Evolutionary conservation across 2,329 filamentous ascomycete genomes (phyloP), one percentile per base, ranked within the genome.

Genomic region (Huntiella bhutanensis): DNA sequence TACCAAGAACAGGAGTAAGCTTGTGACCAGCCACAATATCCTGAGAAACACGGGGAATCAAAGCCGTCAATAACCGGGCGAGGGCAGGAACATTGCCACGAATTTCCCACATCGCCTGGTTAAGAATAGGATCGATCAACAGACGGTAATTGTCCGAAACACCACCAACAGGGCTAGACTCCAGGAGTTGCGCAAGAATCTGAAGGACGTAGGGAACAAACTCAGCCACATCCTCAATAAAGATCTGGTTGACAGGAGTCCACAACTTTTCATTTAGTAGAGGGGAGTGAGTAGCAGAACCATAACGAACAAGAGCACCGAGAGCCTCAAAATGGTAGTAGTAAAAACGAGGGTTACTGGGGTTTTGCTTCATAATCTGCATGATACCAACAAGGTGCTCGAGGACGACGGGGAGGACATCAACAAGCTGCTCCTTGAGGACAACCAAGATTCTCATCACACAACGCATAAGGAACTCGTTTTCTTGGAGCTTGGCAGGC

Each of bases 171-270:
- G 84, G 82, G 55, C 91, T 88, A 5, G 81, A 76, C 62, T 96
- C 88, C 3, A 98, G 71, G 11, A 98, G 73, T 45, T 88, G 83
- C 2, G 88, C 84, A 52, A 96, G 82, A 33, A 98, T 74, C 60
- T 98, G 91, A 69, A 98, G 94, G 46, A 96, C 78, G 55, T 96
- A 98, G 4, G 88, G 91, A 57, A 85, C 80, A 58, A 98, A 98
- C 63, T 98, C 91, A 53, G 86, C 79, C 19, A 96, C 80, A 56
- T 91, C 84, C 52, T 83, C 80, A 15, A 76, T 72, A 32, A 98
- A 69, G 43, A 95, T 80, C 47, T 71, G 70, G 49, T 84, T 79
- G 59, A 96, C 91, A 1, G 87, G 82, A 46, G 76, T 69, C 68
- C 91, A 95, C 2, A 98, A 69, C 48, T 77, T 77, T 50, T 78